Percentiles rank a stretch among this genome's conserved stretches.
These are phyloP conservation scores for Seiridium cupressi DNA, from an alignment of 2,329 filamentous ascomycete genomes.

Conservation along the genomic window DNA sequence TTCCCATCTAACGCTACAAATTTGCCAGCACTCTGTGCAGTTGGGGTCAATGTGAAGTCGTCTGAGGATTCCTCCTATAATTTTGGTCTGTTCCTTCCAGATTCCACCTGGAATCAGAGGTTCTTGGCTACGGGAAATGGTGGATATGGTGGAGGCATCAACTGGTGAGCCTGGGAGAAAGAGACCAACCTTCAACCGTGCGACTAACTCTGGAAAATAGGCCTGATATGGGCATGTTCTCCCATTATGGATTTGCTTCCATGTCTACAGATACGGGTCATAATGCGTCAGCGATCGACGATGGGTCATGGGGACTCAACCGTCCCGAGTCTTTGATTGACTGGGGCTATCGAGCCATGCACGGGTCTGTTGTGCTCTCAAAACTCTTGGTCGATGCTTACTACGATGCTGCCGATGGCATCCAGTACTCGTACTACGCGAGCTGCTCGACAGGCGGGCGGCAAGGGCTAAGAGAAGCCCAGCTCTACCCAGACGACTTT, in stretches of 20 bases:
- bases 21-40: constrained; percentile 26
- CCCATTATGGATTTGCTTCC: constrained; percentile 38
- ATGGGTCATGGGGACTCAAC: constrained; percentile 36
- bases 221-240: constrained; percentile 39
- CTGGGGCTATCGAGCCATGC: constrained; percentile 41
- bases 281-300: constrained; percentile 21
- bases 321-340: constrained; percentile 33
- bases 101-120: constrained; percentile 26
- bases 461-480: constrained; percentile 54
- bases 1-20: constrained; percentile 22
- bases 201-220: constrained; percentile 10
- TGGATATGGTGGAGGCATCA: constrained; percentile 27
- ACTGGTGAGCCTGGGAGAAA: constrained; percentile 20
- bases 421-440: constrained; percentile 50
- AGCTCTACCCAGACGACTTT: constrained; percentile 53
- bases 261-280: constrained; percentile 45
- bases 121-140: constrained; percentile 27
- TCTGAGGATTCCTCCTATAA: constrained; percentile 25
- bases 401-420: constrained; percentile 36
- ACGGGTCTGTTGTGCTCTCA: constrained; percentile 47
- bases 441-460: constrained; percentile 61
- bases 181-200: neutral
- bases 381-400: constrained; percentile 46
- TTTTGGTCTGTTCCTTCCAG: constrained; percentile 28
- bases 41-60: constrained; percentile 27